A percentile compares a stretch with the other conserved stretches of the same genome.
phyloP scores from a whole-genome alignment of 2,329 filamentous ascomycete genomes.

The Colletotrichum endophyticum region DNA sequence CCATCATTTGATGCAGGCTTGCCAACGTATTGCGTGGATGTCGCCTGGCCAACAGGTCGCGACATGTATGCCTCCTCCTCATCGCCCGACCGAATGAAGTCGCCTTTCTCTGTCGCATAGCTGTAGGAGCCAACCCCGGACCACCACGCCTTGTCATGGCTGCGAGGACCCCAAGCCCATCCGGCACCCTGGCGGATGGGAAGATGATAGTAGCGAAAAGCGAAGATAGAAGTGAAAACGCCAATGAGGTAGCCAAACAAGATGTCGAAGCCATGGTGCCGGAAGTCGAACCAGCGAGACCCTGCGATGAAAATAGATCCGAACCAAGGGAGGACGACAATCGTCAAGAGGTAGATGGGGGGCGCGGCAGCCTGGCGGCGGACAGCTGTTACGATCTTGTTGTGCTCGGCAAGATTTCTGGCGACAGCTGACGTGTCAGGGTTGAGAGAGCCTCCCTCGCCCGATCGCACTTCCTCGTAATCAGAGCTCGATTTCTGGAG shows the following conservation, averaged over 20 bases:
- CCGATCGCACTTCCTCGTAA: constrained; percentile 33
- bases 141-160: constrained; percentile 76
- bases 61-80: constrained; percentile 31
- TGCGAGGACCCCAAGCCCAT: constrained; percentile 88
- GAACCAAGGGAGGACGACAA: constrained; percentile 74
- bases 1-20: constrained; percentile 7
- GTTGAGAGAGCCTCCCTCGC: constrained; percentile 5
- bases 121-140: constrained; percentile 70
- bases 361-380: constrained; percentile 81
- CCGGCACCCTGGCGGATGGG: constrained; percentile 80
- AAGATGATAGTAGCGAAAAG: constrained; percentile 86
- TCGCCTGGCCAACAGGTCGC: background rate
- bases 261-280: constrained; percentile 93
- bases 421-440: constrained; percentile 21
- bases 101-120: constrained; percentile 51
- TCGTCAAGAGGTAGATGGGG: constrained; percentile 76
- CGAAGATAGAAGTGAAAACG: constrained; percentile 70
- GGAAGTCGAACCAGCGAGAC: constrained; percentile 86
- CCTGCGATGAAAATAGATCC: constrained; percentile 81
- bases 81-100: constrained; percentile 27
- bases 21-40: constrained; percentile 7
- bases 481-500: constrained; percentile 50
- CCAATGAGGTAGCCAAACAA: constrained; percentile 85
- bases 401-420: constrained; percentile 36
- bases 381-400: constrained; percentile 52